Percentiles rank a stretch among this genome's conserved stretches.
Conservation (phyloP, 768 basidiomycete genomes). For the Mycena belliarum region DNA sequence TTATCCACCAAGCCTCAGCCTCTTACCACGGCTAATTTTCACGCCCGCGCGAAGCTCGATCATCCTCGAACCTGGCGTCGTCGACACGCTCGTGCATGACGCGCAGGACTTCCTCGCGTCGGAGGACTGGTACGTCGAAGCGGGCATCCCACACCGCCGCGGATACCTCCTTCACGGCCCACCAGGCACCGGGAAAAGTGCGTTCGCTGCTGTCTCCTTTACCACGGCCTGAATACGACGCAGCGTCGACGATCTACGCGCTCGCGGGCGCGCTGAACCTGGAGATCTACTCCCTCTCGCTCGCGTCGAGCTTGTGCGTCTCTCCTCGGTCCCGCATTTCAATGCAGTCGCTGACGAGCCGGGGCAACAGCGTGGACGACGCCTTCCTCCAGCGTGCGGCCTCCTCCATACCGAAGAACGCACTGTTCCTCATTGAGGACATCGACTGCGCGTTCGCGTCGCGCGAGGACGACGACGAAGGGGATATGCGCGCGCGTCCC, state of each 20-base stretch:
- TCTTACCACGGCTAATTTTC: background rate
- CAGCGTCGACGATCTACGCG: constrained; percentile 28
- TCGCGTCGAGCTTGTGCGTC: constrained; percentile 29
- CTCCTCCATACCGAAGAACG: constrained; percentile 27
- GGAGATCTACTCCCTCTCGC: constrained; percentile 53
- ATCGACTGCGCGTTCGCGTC: constrained; percentile 24
- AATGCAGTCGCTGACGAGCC: too few relatives aligned
- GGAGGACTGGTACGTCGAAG: constrained; percentile 33
- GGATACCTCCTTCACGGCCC: constrained; percentile 37
- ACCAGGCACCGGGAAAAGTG: constrained; percentile 37
- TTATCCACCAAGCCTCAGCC: too few relatives aligned
- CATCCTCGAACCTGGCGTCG: constrained; percentile 31
- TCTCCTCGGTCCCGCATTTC: background rate
- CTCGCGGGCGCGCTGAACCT: constrained; percentile 48
- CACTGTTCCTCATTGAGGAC: constrained; percentile 32
- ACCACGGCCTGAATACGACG: too few relatives aligned
- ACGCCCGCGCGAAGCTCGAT: constrained; percentile 26
- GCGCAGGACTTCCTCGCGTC: constrained; percentile 33
- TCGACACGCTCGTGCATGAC: constrained; percentile 30
- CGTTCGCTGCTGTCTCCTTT: too few relatives aligned
- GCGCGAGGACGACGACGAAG: constrained; percentile 23
- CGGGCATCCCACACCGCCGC: constrained; percentile 38
- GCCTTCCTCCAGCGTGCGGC: constrained; percentile 26
- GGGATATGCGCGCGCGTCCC: too few relatives aligned
- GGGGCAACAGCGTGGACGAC: constrained; percentile 30